Base-by-base conservation (phyloP, 306 rosid genomes). In the Cicer chorassanicum region DNA sequence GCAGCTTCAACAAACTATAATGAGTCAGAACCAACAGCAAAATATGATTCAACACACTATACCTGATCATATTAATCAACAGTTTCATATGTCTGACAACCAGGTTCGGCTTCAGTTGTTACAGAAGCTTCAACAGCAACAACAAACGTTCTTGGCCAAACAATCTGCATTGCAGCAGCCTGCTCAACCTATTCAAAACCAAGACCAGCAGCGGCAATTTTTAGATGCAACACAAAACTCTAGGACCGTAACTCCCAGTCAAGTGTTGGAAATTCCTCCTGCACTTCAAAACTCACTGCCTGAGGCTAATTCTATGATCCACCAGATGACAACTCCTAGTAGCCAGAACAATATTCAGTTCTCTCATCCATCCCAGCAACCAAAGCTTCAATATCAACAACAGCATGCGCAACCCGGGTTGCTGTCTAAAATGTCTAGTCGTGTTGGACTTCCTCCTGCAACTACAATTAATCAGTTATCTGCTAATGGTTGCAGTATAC, bases 51-150 rank as follows among this genome's bases (percentile, higher is more conserved):
- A 84, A 8, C 16, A 89, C 9, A 76, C 87, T 13, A 72, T 80
- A 44, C 85, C 90, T 7, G 97, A 91, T 68, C 94, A 87, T 74
- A 57, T 24, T 11, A 75, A 79, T 74, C 97, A 82, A 81, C 96
- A 87, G 57, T 79, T 88, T 4, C 96, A 80, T 53, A 75, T 90
- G 76, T 86, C 98, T 5, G 98, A 94, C 18, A 87, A 73, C 78
- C 96, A 88, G 79, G 66, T 88, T 76, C 93, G 87, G 64, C 56
- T 85, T 80, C 97, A 87, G 62, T 83, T 94, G 69, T 70, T 94
- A 54, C 96, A 91, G 73, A 90, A 88, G 88, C 85, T 88, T 78
- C 96, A 91, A 69, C 98, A 89, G 70, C 95, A 87, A 68, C 87
- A 87, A 60, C 96, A 90, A 72, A 78, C 90, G 13, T 68, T 80